Conservation (phyloP, 2,329 filamentous ascomycete genomes). For the Balansia obtecta region DNA sequence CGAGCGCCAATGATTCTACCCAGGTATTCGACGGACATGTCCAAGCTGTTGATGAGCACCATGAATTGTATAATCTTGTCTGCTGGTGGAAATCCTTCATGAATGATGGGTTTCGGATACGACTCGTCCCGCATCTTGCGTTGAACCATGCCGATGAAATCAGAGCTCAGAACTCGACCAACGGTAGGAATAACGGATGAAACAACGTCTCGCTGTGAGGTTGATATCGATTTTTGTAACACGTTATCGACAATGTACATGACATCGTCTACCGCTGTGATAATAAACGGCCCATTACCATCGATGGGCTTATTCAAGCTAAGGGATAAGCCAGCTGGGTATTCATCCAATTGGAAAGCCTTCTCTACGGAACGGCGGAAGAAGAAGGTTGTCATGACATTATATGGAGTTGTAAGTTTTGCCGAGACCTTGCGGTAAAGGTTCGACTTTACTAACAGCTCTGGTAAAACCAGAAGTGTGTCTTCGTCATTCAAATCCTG, state of each 20-base stretch:
- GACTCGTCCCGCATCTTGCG: constrained; percentile 95
- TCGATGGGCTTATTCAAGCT: constrained; percentile 60
- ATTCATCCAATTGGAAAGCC: constrained; percentile 91
- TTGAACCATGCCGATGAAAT: constrained; percentile 95
- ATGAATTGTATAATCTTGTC: constrained; percentile 81
- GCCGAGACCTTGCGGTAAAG: constrained; percentile 66
- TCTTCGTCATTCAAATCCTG: constrained; percentile 43
- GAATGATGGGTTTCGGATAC: constrained; percentile 68
- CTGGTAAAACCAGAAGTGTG: constrained; percentile 51
- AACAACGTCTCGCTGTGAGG: constrained; percentile 69
- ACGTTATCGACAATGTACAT: constrained; percentile 98
- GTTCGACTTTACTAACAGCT: constrained; percentile 66
- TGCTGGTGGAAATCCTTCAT: constrained; percentile 76
- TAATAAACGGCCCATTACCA: constrained; percentile 78
- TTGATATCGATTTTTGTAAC: constrained; percentile 73
- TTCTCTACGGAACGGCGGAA: constrained; percentile 94
- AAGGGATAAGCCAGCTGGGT: constrained; percentile 66
- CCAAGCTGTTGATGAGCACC: constrained; percentile 89
- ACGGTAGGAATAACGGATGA: constrained; percentile 68
- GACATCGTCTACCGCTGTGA: constrained; percentile 91
- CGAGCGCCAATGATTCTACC: constrained; percentile 68
- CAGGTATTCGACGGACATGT: constrained; percentile 84
- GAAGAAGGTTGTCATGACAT: constrained; percentile 90
- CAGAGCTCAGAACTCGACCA: constrained; percentile 66
- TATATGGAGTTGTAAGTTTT: constrained; percentile 70